Percentiles rank a stretch among this genome's conserved stretches.
Evolutionary conservation across 441 rosid species (phyloP).

Genomic region (Populus hybrid): DNA sequence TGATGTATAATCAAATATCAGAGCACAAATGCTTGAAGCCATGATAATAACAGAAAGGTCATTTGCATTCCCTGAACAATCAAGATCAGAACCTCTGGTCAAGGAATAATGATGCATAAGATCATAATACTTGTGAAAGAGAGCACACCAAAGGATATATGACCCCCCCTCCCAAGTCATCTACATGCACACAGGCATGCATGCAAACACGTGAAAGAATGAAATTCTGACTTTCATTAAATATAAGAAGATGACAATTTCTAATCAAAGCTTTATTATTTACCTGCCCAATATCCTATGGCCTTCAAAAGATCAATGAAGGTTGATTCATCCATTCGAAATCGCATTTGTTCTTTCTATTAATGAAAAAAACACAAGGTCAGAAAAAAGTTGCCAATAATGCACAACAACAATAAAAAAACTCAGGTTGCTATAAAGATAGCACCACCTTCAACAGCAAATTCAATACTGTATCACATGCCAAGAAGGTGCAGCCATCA

Average conservation of each 20-base stretch:
- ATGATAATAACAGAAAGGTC: slow-evolving; percentile 56
- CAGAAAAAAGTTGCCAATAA: slow-evolving; percentile 10
- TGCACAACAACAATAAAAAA: background rate
- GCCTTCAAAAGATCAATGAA: slow-evolving; percentile 55
- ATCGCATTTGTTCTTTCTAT: slow-evolving; percentile 51
- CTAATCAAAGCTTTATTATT: background rate
- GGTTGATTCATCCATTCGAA: slow-evolving; percentile 45
- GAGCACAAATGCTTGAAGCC: slow-evolving; percentile 77
- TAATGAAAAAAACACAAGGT: slow-evolving; percentile 7
- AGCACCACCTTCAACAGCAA: slow-evolving; percentile 72
- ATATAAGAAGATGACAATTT: background rate
- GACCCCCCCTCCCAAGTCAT: background rate
- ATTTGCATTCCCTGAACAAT: slow-evolving; percentile 41
- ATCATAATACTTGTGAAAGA: background rate
- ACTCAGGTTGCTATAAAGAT: slow-evolving; percentile 12
- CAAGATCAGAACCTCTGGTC: background rate
- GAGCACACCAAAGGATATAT: background rate
- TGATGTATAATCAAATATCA: slow-evolving; percentile 66
- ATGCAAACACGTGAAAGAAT: background rate
- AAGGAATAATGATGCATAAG: background rate
- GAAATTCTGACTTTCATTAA: background rate
- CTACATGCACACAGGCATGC: background rate
- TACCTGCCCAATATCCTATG: slow-evolving; percentile 78
- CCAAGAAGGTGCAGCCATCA: slow-evolving; percentile 57
- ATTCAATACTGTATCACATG: slow-evolving; percentile 85